Conservation (phyloP, 148 eudicot genomes). For the Polygonum maritimum region DNA sequence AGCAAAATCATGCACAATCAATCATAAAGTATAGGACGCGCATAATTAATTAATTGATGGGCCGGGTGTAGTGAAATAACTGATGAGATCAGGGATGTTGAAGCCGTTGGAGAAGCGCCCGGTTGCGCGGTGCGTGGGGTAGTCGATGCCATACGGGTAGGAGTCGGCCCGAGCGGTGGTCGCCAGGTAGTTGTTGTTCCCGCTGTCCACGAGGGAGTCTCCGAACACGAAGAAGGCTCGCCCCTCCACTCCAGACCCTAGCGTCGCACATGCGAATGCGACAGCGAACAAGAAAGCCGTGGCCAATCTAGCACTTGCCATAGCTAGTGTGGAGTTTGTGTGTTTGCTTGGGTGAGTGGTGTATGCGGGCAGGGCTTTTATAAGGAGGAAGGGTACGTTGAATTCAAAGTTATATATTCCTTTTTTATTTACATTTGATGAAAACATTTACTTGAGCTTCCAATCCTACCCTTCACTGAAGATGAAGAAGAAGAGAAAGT, state of each 20-base stretch:
- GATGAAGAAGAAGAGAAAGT: no score
- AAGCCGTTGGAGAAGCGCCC: slow-evolving; percentile 74
- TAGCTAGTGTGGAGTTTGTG: neutral
- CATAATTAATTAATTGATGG: neutral
- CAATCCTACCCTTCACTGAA: neutral
- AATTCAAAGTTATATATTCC: neutral
- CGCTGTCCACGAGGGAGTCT: slow-evolving; percentile 61
- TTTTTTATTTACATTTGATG: no score
- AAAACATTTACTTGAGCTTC: neutral
- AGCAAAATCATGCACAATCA: neutral
- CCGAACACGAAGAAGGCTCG: slow-evolving; percentile 68
- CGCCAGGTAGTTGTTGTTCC: slow-evolving; percentile 62
- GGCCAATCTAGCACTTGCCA: neutral
- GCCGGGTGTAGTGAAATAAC: slow-evolving; percentile 18
- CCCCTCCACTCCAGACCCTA: slow-evolving; percentile 13
- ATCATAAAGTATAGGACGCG: neutral
- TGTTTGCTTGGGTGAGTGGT: neutral
- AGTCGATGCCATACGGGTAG: slow-evolving; percentile 71
- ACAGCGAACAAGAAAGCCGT: neutral
- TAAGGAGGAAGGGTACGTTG: neutral
- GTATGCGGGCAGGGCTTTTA: neutral
- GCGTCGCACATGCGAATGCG: neutral
- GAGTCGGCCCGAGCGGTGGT: slow-evolving; percentile 64
- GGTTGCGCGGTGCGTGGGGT: slow-evolving; percentile 42
- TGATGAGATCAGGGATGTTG: slow-evolving; percentile 66